Base-by-base conservation (phyloP, 371 early-diverging fungal species). In the Mortierella sp. region DNA sequence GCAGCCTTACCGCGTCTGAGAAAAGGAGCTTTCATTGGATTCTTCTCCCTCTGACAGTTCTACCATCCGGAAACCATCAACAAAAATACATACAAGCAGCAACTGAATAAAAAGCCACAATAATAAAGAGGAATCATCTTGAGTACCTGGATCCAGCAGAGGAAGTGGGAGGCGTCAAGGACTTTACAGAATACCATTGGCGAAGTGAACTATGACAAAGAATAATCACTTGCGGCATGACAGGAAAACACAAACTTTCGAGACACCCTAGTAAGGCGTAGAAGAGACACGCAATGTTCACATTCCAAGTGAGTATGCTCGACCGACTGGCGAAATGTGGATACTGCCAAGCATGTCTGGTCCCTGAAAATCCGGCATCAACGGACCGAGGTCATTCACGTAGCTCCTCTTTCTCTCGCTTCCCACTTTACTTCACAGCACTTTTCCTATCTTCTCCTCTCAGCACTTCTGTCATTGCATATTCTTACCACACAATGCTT, bases 1-100 rank as follows among this genome's bases (percentile, higher is more conserved):
- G 57, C 73, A 34, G 21, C 86, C 86, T 6, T 78, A 85, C 40
- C 50, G 70, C 21, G 67, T 80, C 55, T 54, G 64, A 74, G 40
- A 24, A 31, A 14, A 34, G 10, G 48, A 46, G 43, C 43, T 6
- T 40, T 40, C 2, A 40, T 40, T 40, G 43, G 43, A 40, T 40
- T 40, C 6, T 6, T 40, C 43, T 40, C 43, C 6, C 43, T 40
- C 6, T 40, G 6, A 40, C 43, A 40, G 43, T 4, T 4, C 43
- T 40, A 6, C 6, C 4, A 40, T 4, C 43, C 43, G 43, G 43
- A 40, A 40, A 40, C 43, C 2, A 40, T 6, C 43, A 40, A 40
- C 43, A 40, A 40, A 40, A 11, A 46, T 13, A 46, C 13, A 10
- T 13, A 46, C 13, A 2, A 8, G 48, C 48, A 46, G 8, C 8